phyloP scores from a whole-genome alignment of 768 basidiomycete genomes.

The Suillus bovinus region DNA sequence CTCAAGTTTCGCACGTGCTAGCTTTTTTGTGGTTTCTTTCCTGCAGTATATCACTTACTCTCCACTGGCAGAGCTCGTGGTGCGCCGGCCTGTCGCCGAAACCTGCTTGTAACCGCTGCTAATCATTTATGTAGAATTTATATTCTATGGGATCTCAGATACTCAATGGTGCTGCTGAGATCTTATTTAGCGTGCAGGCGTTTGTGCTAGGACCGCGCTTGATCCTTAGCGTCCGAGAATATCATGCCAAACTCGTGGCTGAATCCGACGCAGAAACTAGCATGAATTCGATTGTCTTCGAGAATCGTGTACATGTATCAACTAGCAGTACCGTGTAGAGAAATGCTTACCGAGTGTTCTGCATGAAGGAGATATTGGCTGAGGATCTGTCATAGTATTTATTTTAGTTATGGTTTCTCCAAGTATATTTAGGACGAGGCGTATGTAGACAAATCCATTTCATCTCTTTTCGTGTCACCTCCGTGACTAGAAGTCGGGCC shows the following conservation, averaged over 20 bases:
- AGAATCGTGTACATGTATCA: background rate
- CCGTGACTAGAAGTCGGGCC: too few species aligned
- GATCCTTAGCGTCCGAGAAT: background rate
- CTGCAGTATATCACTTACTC: background rate
- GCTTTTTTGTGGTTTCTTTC: background rate
- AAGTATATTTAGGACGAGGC: too few species aligned
- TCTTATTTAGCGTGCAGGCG: background rate
- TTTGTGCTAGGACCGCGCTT: background rate
- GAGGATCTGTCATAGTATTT: too few species aligned
- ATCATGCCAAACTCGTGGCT: background rate
- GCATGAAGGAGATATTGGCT: too few species aligned
- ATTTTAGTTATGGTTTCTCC: too few species aligned
- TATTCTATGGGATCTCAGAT: background rate
- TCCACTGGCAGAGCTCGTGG: rapidly evolving
- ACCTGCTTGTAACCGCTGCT: background rate
- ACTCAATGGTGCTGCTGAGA: background rate
- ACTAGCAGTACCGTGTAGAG: background rate
- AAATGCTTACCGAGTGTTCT: background rate
- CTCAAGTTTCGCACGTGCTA: background rate
- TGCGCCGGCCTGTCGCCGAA: background rate
- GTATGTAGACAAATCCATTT: too few species aligned
- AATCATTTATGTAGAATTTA: background rate
- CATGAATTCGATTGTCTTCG: background rate
- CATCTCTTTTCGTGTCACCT: too few species aligned
- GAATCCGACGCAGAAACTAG: background rate